These are phyloP conservation scores for Paramecium pentaurelia DNA, from an alignment of 73 alveolate genomes.

Conservation along the genomic window DNA sequence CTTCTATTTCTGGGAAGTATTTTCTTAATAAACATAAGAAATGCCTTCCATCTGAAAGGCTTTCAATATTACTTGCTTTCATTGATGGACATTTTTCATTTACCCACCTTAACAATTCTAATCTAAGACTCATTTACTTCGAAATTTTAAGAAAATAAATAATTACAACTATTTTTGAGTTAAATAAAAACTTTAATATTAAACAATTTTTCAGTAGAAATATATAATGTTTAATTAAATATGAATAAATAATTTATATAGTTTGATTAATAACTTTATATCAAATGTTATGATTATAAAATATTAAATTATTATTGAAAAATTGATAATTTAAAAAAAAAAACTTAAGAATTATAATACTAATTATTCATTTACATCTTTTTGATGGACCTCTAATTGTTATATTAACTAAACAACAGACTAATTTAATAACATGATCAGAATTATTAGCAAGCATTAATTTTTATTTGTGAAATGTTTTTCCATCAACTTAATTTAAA, in stretches of 20 bases:
- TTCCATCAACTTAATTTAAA: neutral
- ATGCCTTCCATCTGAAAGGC: neutral
- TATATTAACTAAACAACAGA: neutral
- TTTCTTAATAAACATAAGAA: neutral
- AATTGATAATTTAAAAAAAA: neutral
- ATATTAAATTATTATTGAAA: too few relatives aligned
- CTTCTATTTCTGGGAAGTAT: neutral
- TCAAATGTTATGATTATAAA: too few relatives aligned
- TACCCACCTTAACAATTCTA: neutral
- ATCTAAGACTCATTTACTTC: conserved; percentile 15
- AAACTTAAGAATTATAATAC: neutral
- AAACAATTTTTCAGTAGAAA: neutral
- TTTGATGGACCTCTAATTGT: neutral
- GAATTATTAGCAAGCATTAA: neutral
- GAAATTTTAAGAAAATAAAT: neutral
- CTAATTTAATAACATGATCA: neutral
- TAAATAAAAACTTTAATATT: neutral
- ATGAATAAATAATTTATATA: too few relatives aligned
- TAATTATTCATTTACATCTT: neutral
- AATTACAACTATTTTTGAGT: neutral
- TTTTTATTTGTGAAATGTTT: neutral
- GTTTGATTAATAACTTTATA: too few relatives aligned
- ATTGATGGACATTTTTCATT: conserved; percentile 1
- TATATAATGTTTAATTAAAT: too few relatives aligned
- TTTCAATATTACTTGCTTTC: neutral